A percentile compares a stretch with the other conserved stretches of the same genome.
Evolutionary conservation across 1,284 basidiomycete species (phyloP).

Genomic region (Thelephora terrestris): DNA sequence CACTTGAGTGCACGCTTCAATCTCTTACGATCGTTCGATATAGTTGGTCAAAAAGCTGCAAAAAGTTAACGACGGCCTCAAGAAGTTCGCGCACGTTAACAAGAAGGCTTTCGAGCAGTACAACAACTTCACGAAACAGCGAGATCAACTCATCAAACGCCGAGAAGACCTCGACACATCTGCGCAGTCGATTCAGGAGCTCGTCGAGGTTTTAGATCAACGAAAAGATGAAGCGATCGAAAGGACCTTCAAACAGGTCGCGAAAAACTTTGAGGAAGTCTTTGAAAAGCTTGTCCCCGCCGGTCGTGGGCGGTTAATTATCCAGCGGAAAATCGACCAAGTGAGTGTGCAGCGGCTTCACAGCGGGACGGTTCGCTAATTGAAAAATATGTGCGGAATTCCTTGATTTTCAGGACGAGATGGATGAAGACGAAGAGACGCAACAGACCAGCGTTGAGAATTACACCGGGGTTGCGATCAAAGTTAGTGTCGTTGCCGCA

Average conservation of each 20-base stretch:
- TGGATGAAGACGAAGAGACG: constrained; percentile 57
- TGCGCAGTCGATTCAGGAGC: constrained; percentile 82
- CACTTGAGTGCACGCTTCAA: neutral
- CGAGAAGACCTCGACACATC: constrained; percentile 88
- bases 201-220: constrained; percentile 93
- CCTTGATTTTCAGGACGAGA: constrained; percentile 42
- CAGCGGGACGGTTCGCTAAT: neutral
- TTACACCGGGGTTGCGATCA: constrained; percentile 95
- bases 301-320: constrained; percentile 84
- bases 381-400: neutral
- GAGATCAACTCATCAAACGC: constrained; percentile 81
- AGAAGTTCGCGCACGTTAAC: constrained; percentile 97
- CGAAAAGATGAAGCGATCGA: constrained; percentile 98
- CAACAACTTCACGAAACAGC: constrained; percentile 94
- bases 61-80: constrained; percentile 82
- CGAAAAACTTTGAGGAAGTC: constrained; percentile 93
- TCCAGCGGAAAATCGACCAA: constrained; percentile 83
- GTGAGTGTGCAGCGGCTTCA: constrained; percentile 28
- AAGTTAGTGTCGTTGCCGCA: constrained; percentile 34
- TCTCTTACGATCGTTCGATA: constrained; percentile 1
- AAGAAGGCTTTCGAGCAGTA: constrained; percentile 99
- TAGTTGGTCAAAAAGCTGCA: constrained; percentile 89
- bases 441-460: constrained; percentile 79
- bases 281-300: constrained; percentile 97
- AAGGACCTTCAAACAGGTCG: constrained; percentile 96